phyloP scores from a whole-genome alignment of 306 rosid species.

The Rosa persica region DNA sequence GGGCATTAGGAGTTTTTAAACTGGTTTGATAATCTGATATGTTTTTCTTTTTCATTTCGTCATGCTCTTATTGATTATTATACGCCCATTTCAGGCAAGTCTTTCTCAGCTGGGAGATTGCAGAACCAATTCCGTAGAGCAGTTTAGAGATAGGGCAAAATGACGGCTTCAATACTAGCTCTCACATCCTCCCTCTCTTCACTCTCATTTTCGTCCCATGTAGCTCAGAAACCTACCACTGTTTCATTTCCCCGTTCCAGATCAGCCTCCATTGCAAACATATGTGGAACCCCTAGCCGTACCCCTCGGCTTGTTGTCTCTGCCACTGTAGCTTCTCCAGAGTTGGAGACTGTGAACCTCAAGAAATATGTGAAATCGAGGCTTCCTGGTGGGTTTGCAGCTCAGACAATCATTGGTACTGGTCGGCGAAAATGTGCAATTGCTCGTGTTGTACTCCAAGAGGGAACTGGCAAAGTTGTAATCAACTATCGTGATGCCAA shows the following conservation, averaged over 20 bases:
- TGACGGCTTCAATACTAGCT: slow-evolving; percentile 63
- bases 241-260: slow-evolving; percentile 36
- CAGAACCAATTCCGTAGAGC: neutral
- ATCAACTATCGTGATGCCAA: slow-evolving; percentile 91
- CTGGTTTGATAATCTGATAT: neutral
- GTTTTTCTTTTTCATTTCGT: neutral
- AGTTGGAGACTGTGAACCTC: slow-evolving; percentile 59
- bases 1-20: neutral
- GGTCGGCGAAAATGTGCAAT: slow-evolving; percentile 84
- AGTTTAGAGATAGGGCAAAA: slow-evolving; percentile 16
- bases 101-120: neutral
- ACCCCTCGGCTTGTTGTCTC: slow-evolving; percentile 43
- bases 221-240: slow-evolving; percentile 49
- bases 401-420: slow-evolving; percentile 74
- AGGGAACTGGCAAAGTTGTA: slow-evolving; percentile 84
- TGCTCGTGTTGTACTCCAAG: slow-evolving; percentile 90
- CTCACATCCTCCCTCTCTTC: slow-evolving; percentile 62
- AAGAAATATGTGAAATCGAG: slow-evolving; percentile 65
- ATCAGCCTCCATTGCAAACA: slow-evolving; percentile 37
- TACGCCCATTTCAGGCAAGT: neutral
- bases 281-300: slow-evolving; percentile 6
- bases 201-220: slow-evolving; percentile 76
- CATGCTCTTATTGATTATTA: neutral
- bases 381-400: slow-evolving; percentile 96
- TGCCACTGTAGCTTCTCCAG: slow-evolving; percentile 54